Percentiles rank a stretch among this genome's conserved stretches.
These are phyloP conservation scores for Yamadazyma sp. DNA, from an alignment of 805 yeast species.

Conservation along the genomic window DNA sequence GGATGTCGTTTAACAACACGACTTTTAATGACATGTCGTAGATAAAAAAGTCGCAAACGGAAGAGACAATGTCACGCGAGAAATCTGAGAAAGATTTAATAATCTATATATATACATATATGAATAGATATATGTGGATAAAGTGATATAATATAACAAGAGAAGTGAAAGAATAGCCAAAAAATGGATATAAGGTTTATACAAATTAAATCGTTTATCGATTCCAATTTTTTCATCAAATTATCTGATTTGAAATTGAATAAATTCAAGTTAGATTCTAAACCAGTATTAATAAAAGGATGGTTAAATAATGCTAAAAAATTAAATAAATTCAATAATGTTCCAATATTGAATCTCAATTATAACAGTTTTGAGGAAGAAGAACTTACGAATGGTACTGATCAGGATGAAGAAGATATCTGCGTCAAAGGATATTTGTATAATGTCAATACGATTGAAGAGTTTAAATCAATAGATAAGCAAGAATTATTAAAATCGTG, in stretches of 20 bases:
- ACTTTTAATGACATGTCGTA: too few species aligned
- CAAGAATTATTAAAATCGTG: slow-evolving; percentile 45
- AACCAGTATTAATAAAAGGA: slow-evolving; percentile 44
- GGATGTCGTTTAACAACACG: too few species aligned
- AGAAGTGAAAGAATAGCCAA: too few species aligned
- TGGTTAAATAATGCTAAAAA: slow-evolving; percentile 31
- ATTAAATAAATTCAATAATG: slow-evolving; percentile 32
- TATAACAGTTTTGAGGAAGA: slow-evolving; percentile 25
- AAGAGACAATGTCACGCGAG: too few species aligned
- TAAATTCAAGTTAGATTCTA: slow-evolving; percentile 60
- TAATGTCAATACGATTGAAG: slow-evolving; percentile 83
- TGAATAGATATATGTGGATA: too few species aligned
- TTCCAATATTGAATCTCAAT: slow-evolving; percentile 34
- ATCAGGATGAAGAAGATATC: slow-evolving; percentile 13
- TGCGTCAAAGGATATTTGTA: slow-evolving; percentile 32
- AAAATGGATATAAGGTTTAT: slow-evolving; percentile 41
- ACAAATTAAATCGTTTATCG: slow-evolving; percentile 70
- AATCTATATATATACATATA: too few species aligned
- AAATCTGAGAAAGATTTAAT: too few species aligned
- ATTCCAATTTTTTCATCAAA: slow-evolving; percentile 80
- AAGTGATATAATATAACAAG: too few species aligned
- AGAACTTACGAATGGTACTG: neutral
- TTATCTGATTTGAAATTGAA: slow-evolving; percentile 73
- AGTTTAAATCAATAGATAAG: slow-evolving; percentile 72
- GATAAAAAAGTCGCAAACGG: too few species aligned